Conservation (phyloP, 257 asterid species). For the Gynochthodes officinalis region DNA sequence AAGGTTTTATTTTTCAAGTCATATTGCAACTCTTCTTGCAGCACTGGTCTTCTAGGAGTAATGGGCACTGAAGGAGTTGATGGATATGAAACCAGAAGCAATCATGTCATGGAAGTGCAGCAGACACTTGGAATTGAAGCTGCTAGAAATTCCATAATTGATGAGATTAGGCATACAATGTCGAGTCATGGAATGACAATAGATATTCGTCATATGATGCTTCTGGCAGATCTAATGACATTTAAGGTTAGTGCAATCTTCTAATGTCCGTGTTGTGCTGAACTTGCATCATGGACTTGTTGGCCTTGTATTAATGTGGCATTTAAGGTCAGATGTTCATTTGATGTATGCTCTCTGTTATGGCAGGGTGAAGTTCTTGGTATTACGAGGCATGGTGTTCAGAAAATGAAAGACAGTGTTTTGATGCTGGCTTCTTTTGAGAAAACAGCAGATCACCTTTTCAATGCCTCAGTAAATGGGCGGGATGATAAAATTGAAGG, state of each 20-base stretch:
- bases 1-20: background rate
- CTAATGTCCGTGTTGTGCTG: background rate
- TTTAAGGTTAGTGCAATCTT: constrained; percentile 51
- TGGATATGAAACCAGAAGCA: constrained; percentile 61
- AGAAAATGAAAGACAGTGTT: constrained; percentile 87
- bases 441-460: constrained; percentile 82
- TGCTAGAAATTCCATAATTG: constrained; percentile 68
- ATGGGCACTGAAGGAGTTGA: constrained; percentile 90
- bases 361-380: constrained; percentile 92
- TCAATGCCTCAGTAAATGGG: constrained; percentile 81
- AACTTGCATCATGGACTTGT: background rate
- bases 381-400: constrained; percentile 76
- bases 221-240: constrained; percentile 93
- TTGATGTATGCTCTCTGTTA: background rate
- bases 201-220: constrained; percentile 96
- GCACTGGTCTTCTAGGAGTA: constrained; percentile 82
- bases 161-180: constrained; percentile 74
- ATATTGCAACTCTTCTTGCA: constrained; percentile 25
- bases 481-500: constrained; percentile 86
- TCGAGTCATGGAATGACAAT: constrained; percentile 81
- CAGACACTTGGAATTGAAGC: constrained; percentile 89
- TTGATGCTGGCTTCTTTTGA: constrained; percentile 94
- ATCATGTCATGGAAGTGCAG: constrained; percentile 70
- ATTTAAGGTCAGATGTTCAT: constrained; percentile 6
- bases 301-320: background rate